Conservation (phyloP, 148 eudicot genomes). For the Silene conica region DNA sequence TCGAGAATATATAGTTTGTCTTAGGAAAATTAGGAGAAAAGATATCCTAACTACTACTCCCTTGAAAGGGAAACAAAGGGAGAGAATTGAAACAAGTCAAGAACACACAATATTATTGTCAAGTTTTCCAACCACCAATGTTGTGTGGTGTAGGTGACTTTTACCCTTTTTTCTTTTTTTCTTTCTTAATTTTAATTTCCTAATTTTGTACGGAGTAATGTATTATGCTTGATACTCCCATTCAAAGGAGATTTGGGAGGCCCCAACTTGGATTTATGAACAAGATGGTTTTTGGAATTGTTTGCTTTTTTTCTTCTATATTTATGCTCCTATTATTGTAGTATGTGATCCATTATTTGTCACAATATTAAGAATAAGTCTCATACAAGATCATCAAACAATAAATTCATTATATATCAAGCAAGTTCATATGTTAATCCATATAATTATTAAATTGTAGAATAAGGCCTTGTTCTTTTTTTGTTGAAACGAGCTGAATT, state of each 20-base stretch:
- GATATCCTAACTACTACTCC: slow-evolving; percentile 40
- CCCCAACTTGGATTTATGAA: slow-evolving; percentile 35
- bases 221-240: slow-evolving; percentile 34
- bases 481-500: no score
- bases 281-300: slow-evolving; percentile 27
- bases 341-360: slow-evolving; percentile 12
- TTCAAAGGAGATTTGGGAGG: slow-evolving; percentile 40
- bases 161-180: no score
- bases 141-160: slow-evolving; percentile 35
- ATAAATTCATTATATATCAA: neutral
- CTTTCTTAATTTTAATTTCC: slow-evolving; percentile 13
- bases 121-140: slow-evolving; percentile 31
- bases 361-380: slow-evolving; percentile 15
- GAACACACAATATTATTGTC: slow-evolving; percentile 22
- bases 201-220: slow-evolving; percentile 25
- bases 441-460: no score
- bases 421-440: no score
- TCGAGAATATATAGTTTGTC: slow-evolving; percentile 37
- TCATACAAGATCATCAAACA: neutral
- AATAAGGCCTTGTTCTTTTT: no score
- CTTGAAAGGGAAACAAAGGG: slow-evolving; percentile 38
- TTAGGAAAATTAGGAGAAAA: slow-evolving; percentile 36
- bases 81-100: slow-evolving; percentile 11
- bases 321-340: neutral
- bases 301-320: slow-evolving; percentile 1